Evolutionary conservation across 345 rosid species (phyloP).

Genomic region (Corymbia maculata): DNA sequence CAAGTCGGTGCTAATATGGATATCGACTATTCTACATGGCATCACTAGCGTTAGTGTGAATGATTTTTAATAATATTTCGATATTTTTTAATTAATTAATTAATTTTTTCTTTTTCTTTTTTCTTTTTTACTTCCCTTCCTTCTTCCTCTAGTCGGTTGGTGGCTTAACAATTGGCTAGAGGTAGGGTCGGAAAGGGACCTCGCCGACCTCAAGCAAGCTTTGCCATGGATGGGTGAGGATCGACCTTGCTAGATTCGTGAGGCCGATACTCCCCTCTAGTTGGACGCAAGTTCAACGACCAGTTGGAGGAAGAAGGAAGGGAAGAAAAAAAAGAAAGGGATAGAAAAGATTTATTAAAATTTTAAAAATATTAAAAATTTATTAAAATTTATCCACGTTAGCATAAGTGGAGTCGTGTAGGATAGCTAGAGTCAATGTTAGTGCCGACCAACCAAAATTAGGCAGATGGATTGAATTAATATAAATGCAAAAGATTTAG

Average conservation of each 20-base stretch:
- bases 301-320: fast-evolving
- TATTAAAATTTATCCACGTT: fast-evolving
- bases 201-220: too few species aligned
- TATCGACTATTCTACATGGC: fast-evolving
- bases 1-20: fast-evolving
- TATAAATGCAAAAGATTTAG: too few species aligned
- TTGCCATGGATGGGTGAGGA: fast-evolving
- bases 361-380: too few species aligned
- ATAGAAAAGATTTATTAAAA: fast-evolving
- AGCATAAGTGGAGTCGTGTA: fast-evolving
- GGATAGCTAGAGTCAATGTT: fast-evolving
- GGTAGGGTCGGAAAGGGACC: fast-evolving
- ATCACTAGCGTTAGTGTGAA: fast-evolving
- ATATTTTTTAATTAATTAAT: too few species aligned
- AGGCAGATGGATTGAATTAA: fast-evolving
- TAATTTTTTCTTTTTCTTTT: too few species aligned
- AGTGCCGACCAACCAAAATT: fast-evolving
- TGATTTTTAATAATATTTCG: too few species aligned
- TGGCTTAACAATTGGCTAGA: fast-evolving
- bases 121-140: too few species aligned
- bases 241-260: fast-evolving
- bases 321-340: fast-evolving
- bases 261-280: too few species aligned
- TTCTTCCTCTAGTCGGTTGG: fast-evolving
- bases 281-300: fast-evolving